Evolutionary conservation across 129 eudicot genomes (phyloP), one percentile per base, ranked within the genome.

Genomic region (sunflower (Helianthus annuus)): DNA sequence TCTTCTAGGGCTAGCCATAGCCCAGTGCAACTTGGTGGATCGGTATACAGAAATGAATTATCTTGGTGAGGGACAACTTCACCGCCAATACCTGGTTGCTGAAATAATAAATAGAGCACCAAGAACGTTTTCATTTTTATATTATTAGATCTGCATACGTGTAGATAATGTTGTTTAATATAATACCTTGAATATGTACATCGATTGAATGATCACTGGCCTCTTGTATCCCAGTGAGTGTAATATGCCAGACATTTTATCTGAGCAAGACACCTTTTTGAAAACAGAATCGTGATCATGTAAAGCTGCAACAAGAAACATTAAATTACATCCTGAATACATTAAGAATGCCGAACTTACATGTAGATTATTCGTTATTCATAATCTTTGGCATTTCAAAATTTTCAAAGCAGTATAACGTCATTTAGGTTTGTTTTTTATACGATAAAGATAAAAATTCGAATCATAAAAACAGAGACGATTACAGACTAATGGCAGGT

Each of bases 81-180:
- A 44, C 98, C 97, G 36, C 98, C 98, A 11, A 93, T 93, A 46
- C 98, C 97, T 13, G 98, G 98, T 94, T 94, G 98, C 98, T 94
- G 89, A 44, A 68, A 84, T 45, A 55, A 60, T 39, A 70, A 22
- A 36, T 7, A 58, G 16, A 19, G 27, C 58, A 68, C 66, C 27
- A 34, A 27, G 0, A 22, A 2, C 32, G 32, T 27, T 27, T 27
- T 27, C 1, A 27, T 29, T 7, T 19, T 17, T 7, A 8, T 62
- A 11, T 34, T 42, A 46, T 11, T 27, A 15, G 6, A 40, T 53
- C 15, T 16, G 11, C 7, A 52, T 11, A 49, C 11, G 19, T 14
- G 24, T 39, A 61, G n/a, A 39, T 14, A 39, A 40, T 38, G 29
- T 48, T 19, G 3, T 40, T 60, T 2, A n/a, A 34, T 40, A 29